A percentile compares a stretch with the other conserved stretches of the same genome.
These are phyloP conservation scores for Colletotrichum sp. DNA, from an alignment of 2,329 filamentous ascomycete genomes.

Conservation along the genomic window DNA sequence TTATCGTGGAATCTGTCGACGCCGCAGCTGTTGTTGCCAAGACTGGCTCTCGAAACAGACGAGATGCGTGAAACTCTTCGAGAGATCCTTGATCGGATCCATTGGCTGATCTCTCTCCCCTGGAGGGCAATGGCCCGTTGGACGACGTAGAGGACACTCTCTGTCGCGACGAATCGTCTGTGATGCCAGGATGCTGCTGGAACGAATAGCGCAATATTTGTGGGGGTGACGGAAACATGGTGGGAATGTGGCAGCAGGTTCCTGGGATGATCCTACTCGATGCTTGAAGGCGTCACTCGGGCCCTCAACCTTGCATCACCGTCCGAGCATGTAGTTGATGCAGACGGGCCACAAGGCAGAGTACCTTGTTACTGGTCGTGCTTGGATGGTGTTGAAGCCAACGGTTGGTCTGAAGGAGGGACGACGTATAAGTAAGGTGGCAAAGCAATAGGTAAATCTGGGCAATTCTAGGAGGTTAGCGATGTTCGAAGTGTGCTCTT, in stretches of 20 bases:
- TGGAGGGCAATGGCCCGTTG: background rate
- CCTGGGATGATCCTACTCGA: background rate
- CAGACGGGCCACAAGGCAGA: background rate
- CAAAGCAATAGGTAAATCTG: background rate
- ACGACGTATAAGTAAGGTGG: background rate
- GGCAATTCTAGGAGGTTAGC: background rate
- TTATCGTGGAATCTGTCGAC: background rate
- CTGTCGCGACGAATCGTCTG: background rate
- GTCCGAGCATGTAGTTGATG: conserved; percentile 6
- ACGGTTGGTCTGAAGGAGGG: background rate
- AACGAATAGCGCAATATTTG: conserved; percentile 27
- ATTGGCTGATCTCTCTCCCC: background rate
- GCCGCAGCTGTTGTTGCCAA: background rate
- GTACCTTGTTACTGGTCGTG: background rate
- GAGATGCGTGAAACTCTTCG: background rate
- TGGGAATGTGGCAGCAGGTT: background rate
- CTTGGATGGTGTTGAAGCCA: background rate
- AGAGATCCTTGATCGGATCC: background rate
- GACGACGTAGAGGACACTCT: background rate
- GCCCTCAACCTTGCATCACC: conserved; percentile 9
- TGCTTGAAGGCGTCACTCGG: conserved; percentile 12
- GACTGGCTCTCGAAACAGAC: background rate
- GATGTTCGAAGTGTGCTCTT: background rate
- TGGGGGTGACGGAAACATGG: conserved; percentile 29
- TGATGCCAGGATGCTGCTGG: background rate